Base-by-base conservation (phyloP, 164 flowering plant genomes). In the Warburgia ugandensis region DNA sequence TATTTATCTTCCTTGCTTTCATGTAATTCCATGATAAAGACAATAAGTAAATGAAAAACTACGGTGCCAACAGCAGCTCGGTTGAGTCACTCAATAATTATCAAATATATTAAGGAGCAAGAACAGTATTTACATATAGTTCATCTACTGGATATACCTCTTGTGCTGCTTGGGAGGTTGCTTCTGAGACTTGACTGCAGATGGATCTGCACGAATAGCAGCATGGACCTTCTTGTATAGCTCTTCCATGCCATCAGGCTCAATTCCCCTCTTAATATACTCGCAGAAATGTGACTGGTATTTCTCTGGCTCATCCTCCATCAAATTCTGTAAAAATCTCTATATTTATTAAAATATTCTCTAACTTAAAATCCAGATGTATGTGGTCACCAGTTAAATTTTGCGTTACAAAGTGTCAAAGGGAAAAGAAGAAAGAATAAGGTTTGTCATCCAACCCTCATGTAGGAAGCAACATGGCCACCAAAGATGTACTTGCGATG, bases 291-390 rank as follows among this genome's bases (percentile, higher is more conserved):
- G 92, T 35, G 87, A 28, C 63, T 83, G 92, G 50, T 77, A 83
- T 59, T 83, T 86, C 68, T 91, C 96, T 0, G 94, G 90, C 33
- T 87, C 96, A 58, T 90, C 96, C 37, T 84, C 91, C 53, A 44
- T 61, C 64, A 86, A 46, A 3, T 77, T 62, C 89, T 83, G 61
- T 29, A 67, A n/a, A 41, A 39, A 14, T 39, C 43, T 22, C 17
- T 7, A 39, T 39, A 39, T 16, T 16, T 22, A 1, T 14, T 7
- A 16, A 19, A 14, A 39, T 22, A 16, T 19, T 39, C 43, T 16
- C 13, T 39, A n/a, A 10, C 20, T 4, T 39, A 17, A n/a, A 14
- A 19, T 39, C 43, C 5, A 39, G 19, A 16, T 16, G n/a, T n/a
- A n/a, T n/a, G n/a, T n/a, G n/a, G n/a, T n/a, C n/a, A 14, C 41